Base-by-base conservation (phyloP, 2,329 filamentous ascomycete genomes). In the Hirsutella minnesotensis region DNA sequence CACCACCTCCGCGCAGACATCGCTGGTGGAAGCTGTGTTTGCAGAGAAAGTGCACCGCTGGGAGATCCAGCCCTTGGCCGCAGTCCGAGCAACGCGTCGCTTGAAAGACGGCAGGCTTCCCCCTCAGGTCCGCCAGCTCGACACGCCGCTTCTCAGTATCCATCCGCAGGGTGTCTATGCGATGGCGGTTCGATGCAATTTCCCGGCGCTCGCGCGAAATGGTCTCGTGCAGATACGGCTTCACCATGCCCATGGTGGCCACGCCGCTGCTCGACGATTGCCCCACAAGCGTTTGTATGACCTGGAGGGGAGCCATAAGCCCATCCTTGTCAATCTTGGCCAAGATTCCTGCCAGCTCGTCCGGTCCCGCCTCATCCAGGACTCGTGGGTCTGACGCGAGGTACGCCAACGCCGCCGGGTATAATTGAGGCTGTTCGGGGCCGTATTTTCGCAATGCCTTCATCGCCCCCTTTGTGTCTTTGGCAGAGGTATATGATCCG, bases 171-270 rank as follows among this genome's bases (percentile, higher is more conserved):
- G 85, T 87, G 27, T 77, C 73, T 52, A 94, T 94, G 36, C 90
- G 77, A 33, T 81, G 78, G 40, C 85, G 77, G 59, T 96, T 96
- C 30, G 72, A 61, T 8, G 68, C 78, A 46, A 98, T 95, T 54
- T 95, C 89, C 46, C 80, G 81, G 21, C 87, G 77, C 64, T 98
- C 92, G 40, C 86, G 79, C 51, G 86, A 81, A 49, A 98, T 94
- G 9, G 89, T 95, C 40, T 84, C 79, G 49, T 84, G 79, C 2
- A 98, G 78, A 62, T 98, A 98, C 5, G 81, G 79, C 64, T 95
- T 96, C 48, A 98, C 83, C 75, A 96, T 88, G 40, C 90, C 92
- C 86, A 98, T 95, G 0, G 88, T 96, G 1, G 94, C 90, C 3
- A 95, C 86, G 5, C 81, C 60, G 7, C 60, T 56, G 15, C 58